phyloP scores from a whole-genome alignment of 345 rosid genomes.

The Arabidopsis arenosa region DNA sequence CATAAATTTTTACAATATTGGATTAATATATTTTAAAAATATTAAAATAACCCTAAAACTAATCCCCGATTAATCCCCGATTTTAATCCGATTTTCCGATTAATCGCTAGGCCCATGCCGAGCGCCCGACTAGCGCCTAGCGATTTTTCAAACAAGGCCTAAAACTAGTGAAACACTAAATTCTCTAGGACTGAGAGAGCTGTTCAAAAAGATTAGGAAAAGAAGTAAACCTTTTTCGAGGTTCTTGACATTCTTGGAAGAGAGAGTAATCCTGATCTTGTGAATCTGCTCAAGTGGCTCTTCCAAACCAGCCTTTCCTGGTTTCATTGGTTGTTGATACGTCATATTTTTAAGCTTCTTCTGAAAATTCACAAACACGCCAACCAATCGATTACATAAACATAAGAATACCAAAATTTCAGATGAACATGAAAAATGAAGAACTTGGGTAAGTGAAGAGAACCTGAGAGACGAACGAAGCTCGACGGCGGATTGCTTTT shows the following conservation, averaged over 20 bases:
- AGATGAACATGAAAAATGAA: background rate
- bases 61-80: no score
- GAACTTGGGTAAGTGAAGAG: background rate
- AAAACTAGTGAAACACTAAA: no score
- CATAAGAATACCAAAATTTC: no score
- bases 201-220: no score
- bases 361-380: background rate
- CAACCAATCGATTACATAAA: background rate
- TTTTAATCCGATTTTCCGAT: no score
- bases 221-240: slow-evolving; percentile 60
- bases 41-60: no score
- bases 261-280: slow-evolving; percentile 76
- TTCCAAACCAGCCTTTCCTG: slow-evolving; percentile 65
- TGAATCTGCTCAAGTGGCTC: slow-evolving; percentile 69
- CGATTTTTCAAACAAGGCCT: no score
- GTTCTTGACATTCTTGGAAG: slow-evolving; percentile 76
- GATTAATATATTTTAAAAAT: no score
- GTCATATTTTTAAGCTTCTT: slow-evolving; percentile 42
- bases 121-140: no score
- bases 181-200: no score
- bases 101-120: no score
- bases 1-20: no score
- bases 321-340: slow-evolving; percentile 52
- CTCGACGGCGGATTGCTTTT: background rate
- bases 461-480: slow-evolving; percentile 26